phyloP scores from a whole-genome alignment of 495 filamentous ascomycete species.

The Parathielavia appendiculata region DNA sequence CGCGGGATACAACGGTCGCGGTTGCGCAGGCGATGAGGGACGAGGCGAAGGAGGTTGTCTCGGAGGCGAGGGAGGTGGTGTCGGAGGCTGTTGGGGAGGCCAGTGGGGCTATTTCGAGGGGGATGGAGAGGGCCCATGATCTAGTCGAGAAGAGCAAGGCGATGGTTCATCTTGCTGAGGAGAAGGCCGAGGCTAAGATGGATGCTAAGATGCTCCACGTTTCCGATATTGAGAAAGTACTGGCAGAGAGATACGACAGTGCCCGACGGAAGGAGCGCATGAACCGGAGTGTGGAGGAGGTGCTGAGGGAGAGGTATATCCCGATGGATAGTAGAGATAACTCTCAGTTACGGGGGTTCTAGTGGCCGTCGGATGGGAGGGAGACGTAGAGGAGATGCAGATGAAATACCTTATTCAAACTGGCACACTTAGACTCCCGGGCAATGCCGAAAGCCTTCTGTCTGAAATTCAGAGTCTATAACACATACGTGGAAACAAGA shows the following conservation, averaged over 20 bases:
- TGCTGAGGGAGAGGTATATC: conserved; percentile 44
- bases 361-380: background rate
- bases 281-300: conserved; percentile 41
- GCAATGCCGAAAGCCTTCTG: too few relatives aligned
- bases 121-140: conserved; percentile 30
- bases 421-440: too few relatives aligned
- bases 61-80: conserved; percentile 20
- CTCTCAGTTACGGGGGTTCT: conserved; percentile 25
- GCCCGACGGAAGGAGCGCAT: conserved; percentile 24
- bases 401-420: too few relatives aligned
- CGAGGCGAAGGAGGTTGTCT: conserved; percentile 19
- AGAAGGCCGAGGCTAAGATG: conserved; percentile 23
- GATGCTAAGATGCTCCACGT: conserved; percentile 29
- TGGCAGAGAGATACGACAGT: conserved; percentile 44
- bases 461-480: background rate
- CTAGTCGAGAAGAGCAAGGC: conserved; percentile 24
- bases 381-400: background rate
- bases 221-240: conserved; percentile 42
- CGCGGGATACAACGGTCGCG: conserved; percentile 3
- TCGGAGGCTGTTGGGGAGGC: conserved; percentile 31
- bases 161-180: conserved; percentile 27
- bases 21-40: conserved; percentile 17
- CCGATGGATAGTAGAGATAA: conserved; percentile 41
- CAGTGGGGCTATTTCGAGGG: conserved; percentile 23
- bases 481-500: conserved; percentile 1